A percentile compares a stretch with the other conserved stretches of the same genome.
Conservation (phyloP, 2,329 filamentous ascomycete genomes). For the Ascochyta koolunga region DNA sequence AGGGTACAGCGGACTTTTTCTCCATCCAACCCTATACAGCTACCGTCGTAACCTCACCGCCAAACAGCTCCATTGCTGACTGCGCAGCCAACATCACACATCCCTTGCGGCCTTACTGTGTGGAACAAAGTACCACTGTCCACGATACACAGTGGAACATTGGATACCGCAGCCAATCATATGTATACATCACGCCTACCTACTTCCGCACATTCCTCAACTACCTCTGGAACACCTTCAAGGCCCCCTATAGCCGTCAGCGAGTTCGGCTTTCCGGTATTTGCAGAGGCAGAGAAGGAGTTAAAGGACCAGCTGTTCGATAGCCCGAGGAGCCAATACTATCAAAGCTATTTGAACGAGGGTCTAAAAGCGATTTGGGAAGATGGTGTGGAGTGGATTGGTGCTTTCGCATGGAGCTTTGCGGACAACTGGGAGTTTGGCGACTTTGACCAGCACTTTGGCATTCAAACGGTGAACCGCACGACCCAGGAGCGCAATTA, state of each 20-base stretch:
- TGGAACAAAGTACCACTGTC: constrained; percentile 52
- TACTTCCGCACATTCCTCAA: constrained; percentile 63
- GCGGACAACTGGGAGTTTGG: constrained; percentile 65
- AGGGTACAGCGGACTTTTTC: constrained; percentile 60
- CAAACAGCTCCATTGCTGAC: constrained; percentile 50
- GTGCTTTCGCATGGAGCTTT: constrained; percentile 60
- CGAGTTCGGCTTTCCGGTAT: constrained; percentile 65
- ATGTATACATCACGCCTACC: constrained; percentile 64
- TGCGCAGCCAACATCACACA: constrained; percentile 57
- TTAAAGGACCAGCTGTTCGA: constrained; percentile 61
- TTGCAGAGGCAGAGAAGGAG: constrained; percentile 53
- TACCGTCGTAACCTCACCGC: constrained; percentile 58
- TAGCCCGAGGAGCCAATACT: constrained; percentile 61
- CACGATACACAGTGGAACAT: constrained; percentile 63
- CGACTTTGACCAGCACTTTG: constrained; percentile 57
- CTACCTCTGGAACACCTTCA: constrained; percentile 67
- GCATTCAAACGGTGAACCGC: constrained; percentile 62
- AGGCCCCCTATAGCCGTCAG: constrained; percentile 54
- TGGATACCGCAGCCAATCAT: constrained; percentile 61
- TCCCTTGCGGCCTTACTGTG: constrained; percentile 60
- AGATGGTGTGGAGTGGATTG: constrained; percentile 62
- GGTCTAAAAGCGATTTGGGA: constrained; percentile 62
- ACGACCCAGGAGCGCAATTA: constrained; percentile 59
- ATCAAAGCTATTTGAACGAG: constrained; percentile 61
- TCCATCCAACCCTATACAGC: constrained; percentile 66